Evolutionary conservation across 2,329 filamentous ascomycete genomes (phyloP), one percentile per base, ranked within the genome.

Genomic region (Talaromyces atroroseus): DNA sequence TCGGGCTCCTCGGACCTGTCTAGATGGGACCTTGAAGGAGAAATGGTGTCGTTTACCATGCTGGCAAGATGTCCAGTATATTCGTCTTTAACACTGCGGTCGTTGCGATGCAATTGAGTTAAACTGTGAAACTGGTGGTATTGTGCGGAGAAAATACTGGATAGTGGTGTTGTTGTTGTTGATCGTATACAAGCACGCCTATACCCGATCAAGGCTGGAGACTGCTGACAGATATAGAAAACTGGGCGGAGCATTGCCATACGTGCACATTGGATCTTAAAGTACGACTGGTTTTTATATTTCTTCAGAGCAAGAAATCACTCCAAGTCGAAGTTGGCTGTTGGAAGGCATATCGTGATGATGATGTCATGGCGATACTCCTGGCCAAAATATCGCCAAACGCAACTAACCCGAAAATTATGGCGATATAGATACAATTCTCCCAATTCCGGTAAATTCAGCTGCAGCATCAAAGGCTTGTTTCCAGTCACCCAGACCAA

Each of bases 281-380:
- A 7, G 32, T 16, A 36, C 5, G 32, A 3, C 32, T 36, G 32
- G 12, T 2, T 36, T 36, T 14, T 36, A 36, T 36, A 36, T 36
- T 36, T 16, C 32, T 36, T 32, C 29, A 18, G 24, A 26, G 12
- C 8, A 29, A 2, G 7, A 14, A 26, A 51, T 21, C 21, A 29
- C 2, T 20, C 7, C 34, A 38, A n/a, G 7, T 16, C 20, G 8
- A 20, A 42, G 38, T 26, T 48, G 38, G 51, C 20, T 21, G 14
- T 29, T n/a, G 20, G 51, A 42, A 47, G 29, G 21, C 24, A 57
- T 57, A 53, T 53, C 55, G 55, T 57, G 48, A 46, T 53, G 34
- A 53, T 57, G 55, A 57, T 53, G 50, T 57, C 55, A 57, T 57
- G 42, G 12, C 14, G 23, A 36, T n/a, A n/a, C 32, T 32, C 29